A percentile compares a stretch with the other conserved stretches of the same genome.
Evolutionary conservation across 345 rosid species (phyloP).

Genomic region (Balakata baccata): DNA sequence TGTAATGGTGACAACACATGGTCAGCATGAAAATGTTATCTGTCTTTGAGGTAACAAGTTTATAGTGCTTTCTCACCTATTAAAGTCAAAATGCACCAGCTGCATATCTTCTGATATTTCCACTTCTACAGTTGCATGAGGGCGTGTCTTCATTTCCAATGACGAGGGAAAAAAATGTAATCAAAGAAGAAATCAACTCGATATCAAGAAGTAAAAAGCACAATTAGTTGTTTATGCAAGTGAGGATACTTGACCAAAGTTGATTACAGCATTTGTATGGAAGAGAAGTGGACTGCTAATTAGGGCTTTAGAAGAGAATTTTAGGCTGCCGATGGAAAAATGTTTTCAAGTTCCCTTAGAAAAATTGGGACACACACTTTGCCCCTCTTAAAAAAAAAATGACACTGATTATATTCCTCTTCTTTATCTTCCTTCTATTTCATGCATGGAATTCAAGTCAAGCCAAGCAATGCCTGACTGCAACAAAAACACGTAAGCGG

Average conservation of each 20-base stretch:
- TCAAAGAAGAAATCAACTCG: constrained; percentile 11
- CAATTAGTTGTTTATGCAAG: not conserved
- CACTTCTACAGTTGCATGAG: constrained; percentile 98
- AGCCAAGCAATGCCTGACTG: constrained; percentile 4
- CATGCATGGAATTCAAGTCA: not conserved
- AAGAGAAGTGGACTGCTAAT: not conserved
- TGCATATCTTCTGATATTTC: constrained; percentile 99
- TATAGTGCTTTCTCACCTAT: constrained; percentile 48
- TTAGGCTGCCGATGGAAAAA: not conserved
- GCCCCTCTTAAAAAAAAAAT: not conserved
- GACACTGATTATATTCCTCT: not conserved
- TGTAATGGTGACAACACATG: not conserved
- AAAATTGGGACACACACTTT: not conserved
- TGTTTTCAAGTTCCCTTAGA: not conserved
- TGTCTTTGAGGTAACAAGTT: not conserved
- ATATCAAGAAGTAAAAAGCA: not conserved
- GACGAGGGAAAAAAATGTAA: constrained; percentile 6
- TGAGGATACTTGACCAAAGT: not conserved
- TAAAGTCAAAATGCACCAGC: constrained; percentile 96
- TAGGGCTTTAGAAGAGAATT: not conserved
- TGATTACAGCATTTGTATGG: not conserved
- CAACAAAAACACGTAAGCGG: not conserved
- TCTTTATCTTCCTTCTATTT: not conserved
- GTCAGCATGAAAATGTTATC: not conserved
- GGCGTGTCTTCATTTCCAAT: constrained; percentile 63